phyloP scores from a whole-genome alignment of 2,329 filamentous ascomycete genomes.

The Colletotrichum sp. region DNA sequence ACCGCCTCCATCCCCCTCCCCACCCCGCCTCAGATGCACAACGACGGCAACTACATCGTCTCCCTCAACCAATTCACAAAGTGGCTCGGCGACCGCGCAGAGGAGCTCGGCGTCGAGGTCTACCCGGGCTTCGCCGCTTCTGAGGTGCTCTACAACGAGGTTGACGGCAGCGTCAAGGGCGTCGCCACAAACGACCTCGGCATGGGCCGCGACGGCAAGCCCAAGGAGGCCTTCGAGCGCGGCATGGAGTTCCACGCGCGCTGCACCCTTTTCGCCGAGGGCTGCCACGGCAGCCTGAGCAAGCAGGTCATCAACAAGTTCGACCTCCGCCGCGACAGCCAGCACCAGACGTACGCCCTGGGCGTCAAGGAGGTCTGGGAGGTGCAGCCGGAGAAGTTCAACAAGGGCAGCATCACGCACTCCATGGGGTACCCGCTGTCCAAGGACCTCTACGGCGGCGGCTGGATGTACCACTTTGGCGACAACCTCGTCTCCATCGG shows the following conservation, averaged over 20 bases:
- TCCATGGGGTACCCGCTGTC: constrained; percentile 92
- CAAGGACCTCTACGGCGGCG: constrained; percentile 90
- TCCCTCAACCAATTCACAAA: constrained; percentile 94
- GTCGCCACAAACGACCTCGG: constrained; percentile 97
- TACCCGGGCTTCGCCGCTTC: constrained; percentile 96
- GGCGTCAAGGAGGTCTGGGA: constrained; percentile 99
- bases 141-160: constrained; percentile 81
- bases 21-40: constrained; percentile 95
- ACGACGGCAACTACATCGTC: constrained; percentile 97
- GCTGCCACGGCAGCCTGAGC: constrained; percentile 92
- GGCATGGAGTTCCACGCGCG: constrained; percentile 98
- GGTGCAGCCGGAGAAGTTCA: constrained; percentile 89
- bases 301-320: constrained; percentile 97
- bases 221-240: constrained; percentile 90
- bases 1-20: constrained; percentile 79
- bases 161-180: constrained; percentile 88
- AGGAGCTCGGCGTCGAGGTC: constrained; percentile 93
- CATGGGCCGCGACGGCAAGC: constrained; percentile 78
- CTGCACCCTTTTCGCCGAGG: constrained; percentile 90
- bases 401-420: constrained; percentile 84
- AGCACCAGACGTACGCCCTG: constrained; percentile 93
- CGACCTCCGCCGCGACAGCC: constrained; percentile 84
- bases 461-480: constrained; percentile 99
- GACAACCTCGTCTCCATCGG: constrained; percentile 95
- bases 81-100: constrained; percentile 95